Base-by-base conservation (phyloP, 2,329 filamentous ascomycete species). In the Stagonosporopsis chrysanthemi region DNA sequence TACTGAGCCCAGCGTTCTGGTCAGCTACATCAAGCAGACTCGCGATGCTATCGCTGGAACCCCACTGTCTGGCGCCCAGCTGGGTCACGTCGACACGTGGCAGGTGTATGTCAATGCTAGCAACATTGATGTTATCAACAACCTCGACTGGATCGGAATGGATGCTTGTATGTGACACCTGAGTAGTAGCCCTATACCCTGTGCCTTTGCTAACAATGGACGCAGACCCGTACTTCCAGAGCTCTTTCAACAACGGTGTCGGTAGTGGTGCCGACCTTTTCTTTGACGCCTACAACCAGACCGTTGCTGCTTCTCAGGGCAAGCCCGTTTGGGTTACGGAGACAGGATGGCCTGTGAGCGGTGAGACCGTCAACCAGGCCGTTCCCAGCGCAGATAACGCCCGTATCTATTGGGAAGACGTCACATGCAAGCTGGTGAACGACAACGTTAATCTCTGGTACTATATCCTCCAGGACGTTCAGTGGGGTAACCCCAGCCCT, bases 31-130 rank as follows among this genome's bases (percentile, higher is more conserved):
- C 80, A 76, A 82, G 56, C 81, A 89, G 73, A 87, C 90, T 58
- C 86, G 87, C 61, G 75, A 80, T 26, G 81, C 85, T 60, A 85
- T 96, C 70, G 71, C 83, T 26, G 85, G 84, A 58, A 92, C 90
- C 14, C 72, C 79, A 45, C 79, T 90, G 23, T 78, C 82, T 35
- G 77, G 78, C 23, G 83, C 81, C 42, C 81, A 85, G 17, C 81
- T 96, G 58, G 92, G 92, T 49, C 92, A 96, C 77, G 92, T 96
- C 73, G 92, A 96, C 74, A 96, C 92, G 48, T 96, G 91, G 91
- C 56, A 59, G 43, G 56, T 73, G 2, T 78, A 73, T 82, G 86
- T 86, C 73, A 92, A 96, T 76, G 76, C 78, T 48, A 85, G 88
- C 70, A 96, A 94, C 83, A 77, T 78, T 45, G 86, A 83, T 39